Evolutionary conservation across 768 basidiomycete genomes (phyloP), one percentile per base, ranked within the genome.

Genomic region (Chiua virens): DNA sequence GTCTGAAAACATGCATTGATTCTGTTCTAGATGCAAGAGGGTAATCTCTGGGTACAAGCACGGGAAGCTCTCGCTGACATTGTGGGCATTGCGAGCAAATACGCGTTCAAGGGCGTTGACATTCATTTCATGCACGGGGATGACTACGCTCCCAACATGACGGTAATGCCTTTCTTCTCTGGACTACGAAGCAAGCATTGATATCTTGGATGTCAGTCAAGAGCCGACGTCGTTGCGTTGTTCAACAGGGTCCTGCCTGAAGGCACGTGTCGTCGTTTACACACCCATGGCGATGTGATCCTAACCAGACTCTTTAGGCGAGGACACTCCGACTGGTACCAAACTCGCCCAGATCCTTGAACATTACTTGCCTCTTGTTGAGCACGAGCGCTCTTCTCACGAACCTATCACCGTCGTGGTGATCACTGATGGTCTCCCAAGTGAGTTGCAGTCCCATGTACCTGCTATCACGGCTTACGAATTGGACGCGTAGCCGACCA

Each of bases 11-110:
- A 6, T 20, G 11, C 27, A 27, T 36, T 50, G 50, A 56, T 30
- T n/a, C 3, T 20, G 11, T 23, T 11, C 28, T 47, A 73, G 73
- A 76, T 77, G 75, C 48, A 59, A n/a, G 75, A 71, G 42, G 73
- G 71, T 32, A 54, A 48, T 18, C 64, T 73, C 15, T 78, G 77
- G 77, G 40, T 47, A 20, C 71, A 63, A 47, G 61, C 76, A 2
- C 55, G 73, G 23, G 74, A 73, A 34, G 75, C 77, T 3, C 66
- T 78, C 20, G 73, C 64, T 38, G 75, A 69, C 41, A 66, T 77
- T 21, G 66, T 71, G 5, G 70, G 74, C 32, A 55, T 72, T 4
- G 70, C 73, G 21, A 67, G 63, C 25, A 54, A 62, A 34, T 71
- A 73, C 43, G 73, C 69, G 14, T 64, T 67, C 10, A 72, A 67